These are phyloP conservation scores for Pseudocohnilembus persalinus DNA, from an alignment of 169 alveolate species.

Conservation along the genomic window DNA sequence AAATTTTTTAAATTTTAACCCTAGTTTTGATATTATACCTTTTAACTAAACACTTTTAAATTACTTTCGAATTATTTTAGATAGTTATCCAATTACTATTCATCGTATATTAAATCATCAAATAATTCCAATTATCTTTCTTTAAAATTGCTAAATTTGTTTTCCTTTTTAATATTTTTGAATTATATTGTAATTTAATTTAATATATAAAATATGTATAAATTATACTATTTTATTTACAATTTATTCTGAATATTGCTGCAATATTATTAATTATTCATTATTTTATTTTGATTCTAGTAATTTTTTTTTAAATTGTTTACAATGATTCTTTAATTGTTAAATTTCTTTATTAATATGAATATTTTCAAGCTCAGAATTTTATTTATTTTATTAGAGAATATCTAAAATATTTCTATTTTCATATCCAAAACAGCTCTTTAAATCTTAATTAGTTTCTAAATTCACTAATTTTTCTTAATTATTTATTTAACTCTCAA, in stretches of 20 bases:
- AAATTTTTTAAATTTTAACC: slow-evolving; percentile 9
- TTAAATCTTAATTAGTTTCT: too few species aligned
- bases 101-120: slow-evolving; percentile 18
- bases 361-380: too few species aligned
- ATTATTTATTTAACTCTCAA: too few species aligned
- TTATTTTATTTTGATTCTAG: slow-evolving; percentile 1
- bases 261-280: neutral
- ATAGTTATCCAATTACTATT: slow-evolving; percentile 14
- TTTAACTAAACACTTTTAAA: too few species aligned
- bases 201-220: too few species aligned
- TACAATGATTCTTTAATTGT: neutral
- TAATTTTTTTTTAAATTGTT: slow-evolving; percentile 13
- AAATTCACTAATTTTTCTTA: too few species aligned
- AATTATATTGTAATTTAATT: too few species aligned
- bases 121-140: slow-evolving; percentile 8
- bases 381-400: too few species aligned
- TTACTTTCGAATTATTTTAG: slow-evolving; percentile 6
- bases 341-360: too few species aligned
- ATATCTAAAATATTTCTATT: too few species aligned
- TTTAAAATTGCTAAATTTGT: slow-evolving; percentile 18
- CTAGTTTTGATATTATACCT: too few species aligned
- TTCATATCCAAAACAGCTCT: too few species aligned
- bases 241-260: slow-evolving; percentile 1
- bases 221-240: neutral
- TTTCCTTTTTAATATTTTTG: neutral